Conservation (phyloP, 352 stramenopile genomes). For the Globisporangium splendens region DNA sequence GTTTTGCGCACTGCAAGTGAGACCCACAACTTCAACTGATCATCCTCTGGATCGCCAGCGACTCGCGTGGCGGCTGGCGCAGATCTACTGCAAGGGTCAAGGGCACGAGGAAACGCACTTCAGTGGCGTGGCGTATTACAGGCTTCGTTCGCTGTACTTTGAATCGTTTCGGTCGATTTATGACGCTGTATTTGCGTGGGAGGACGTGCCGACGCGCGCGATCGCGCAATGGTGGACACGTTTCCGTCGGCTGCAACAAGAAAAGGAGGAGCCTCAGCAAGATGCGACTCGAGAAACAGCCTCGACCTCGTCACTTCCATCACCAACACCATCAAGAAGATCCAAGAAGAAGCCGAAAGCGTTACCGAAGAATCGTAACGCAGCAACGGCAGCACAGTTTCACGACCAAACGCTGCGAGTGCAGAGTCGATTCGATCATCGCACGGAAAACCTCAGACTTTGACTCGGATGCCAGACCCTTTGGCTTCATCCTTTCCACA, state of each 20-base stretch:
- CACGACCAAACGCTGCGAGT: too few relatives aligned
- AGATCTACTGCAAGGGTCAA: background rate
- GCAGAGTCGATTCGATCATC: too few relatives aligned
- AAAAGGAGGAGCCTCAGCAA: background rate
- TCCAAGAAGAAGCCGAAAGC: too few relatives aligned
- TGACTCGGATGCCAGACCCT: too few relatives aligned
- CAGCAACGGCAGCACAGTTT: too few relatives aligned
- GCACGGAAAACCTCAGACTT: too few relatives aligned
- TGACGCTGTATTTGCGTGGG: conserved; percentile 28
- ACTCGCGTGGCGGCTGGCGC: conserved; percentile 29
- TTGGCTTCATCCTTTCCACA: too few relatives aligned
- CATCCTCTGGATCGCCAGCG: conserved; percentile 16
- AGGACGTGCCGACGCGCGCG: conserved; percentile 25
- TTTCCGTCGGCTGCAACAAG: background rate
- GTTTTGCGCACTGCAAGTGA: conserved; percentile 21
- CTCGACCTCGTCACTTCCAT: too few relatives aligned
- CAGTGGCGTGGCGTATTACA: conserved; percentile 26
- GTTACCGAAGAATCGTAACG: too few relatives aligned
- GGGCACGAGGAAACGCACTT: conserved; percentile 9
- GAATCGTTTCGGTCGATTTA: conserved; percentile 33
- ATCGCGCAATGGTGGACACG: conserved; percentile 34
- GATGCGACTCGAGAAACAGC: background rate
- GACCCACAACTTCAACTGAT: conserved; percentile 11
- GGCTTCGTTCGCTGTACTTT: conserved; percentile 27
- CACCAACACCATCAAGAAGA: too few relatives aligned